These are phyloP conservation scores for Asterochloris sp. DNA, from an alignment of 139 green algal genomes.

Conservation along the genomic window DNA sequence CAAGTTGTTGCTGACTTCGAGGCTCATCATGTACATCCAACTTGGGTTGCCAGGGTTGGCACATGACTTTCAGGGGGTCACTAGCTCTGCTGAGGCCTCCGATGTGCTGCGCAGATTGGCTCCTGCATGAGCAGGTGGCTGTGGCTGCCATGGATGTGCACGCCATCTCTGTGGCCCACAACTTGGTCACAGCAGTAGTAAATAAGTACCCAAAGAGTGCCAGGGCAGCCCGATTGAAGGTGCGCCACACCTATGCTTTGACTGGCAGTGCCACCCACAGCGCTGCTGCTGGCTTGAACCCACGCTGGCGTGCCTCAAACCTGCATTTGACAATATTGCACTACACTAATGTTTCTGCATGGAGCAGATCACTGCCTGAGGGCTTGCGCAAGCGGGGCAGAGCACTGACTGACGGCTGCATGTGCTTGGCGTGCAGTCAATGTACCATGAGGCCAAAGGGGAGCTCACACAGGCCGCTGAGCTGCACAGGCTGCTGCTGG, in stretches of 20 bases:
- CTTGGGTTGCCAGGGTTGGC: too few relatives aligned
- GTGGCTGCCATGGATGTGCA: conserved; percentile 63
- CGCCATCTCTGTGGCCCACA: conserved; percentile 44
- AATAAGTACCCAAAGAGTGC: conserved; percentile 65
- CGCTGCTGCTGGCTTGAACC: too few relatives aligned
- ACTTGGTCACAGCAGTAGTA: conserved; percentile 51
- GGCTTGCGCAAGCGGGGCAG: too few relatives aligned
- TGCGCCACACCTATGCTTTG: conserved; percentile 13
- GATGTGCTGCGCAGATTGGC: conserved; percentile 62
- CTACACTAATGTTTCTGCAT: too few relatives aligned
- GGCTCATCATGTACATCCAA: not conserved
- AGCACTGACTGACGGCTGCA: too few relatives aligned
- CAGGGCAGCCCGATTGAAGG: conserved; percentile 60
- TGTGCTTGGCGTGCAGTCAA: conserved; percentile 47
- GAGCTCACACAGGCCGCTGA: conserved; percentile 38
- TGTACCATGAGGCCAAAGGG: conserved; percentile 66
- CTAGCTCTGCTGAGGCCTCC: not conserved
- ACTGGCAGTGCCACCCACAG: too few relatives aligned
- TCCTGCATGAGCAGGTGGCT: conserved; percentile 77
- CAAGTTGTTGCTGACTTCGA: not conserved
- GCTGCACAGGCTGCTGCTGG: conserved; percentile 58
- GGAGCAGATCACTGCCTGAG: too few relatives aligned
- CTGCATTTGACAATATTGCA: too few relatives aligned
- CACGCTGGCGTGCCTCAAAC: too few relatives aligned
- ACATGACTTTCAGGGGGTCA: not conserved